These are phyloP conservation scores for Kwoniella heveanensis DNA, from an alignment of 768 basidiomycete species.

Conservation along the genomic window DNA sequence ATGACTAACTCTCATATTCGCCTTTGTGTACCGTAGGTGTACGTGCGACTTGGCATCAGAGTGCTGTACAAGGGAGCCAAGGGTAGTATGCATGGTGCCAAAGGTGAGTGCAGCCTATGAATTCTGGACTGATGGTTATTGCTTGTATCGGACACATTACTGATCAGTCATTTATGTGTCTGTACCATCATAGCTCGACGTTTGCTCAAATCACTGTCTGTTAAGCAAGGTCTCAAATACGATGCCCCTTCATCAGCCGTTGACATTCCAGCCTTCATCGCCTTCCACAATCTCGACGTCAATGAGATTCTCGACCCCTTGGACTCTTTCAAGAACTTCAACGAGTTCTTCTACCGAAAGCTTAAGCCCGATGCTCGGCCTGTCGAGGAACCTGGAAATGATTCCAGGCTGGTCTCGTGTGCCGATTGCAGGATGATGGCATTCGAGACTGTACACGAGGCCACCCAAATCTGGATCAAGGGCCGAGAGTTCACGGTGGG, in stretches of 20 bases:
- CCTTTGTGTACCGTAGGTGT: conserved; percentile 62
- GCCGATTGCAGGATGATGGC: conserved; percentile 97
- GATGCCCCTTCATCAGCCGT: conserved; percentile 79
- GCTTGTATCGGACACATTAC: too few species aligned
- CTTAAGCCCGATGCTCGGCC: conserved; percentile 81
- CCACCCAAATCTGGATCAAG: conserved; percentile 93
- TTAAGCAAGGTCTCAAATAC: conserved; percentile 93
- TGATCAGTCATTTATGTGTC: neutral
- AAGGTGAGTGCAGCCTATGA: conserved; percentile 63
- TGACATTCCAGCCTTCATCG: conserved; percentile 84
- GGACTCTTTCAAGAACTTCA: conserved; percentile 85
- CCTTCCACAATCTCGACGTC: conserved; percentile 81
- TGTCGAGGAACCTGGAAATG: conserved; percentile 70
- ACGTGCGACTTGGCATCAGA: conserved; percentile 88
- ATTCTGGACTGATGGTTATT: too few species aligned
- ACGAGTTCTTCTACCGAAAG: conserved; percentile 84
- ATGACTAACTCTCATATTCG: neutral
- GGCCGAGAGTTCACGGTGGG: conserved; percentile 86
- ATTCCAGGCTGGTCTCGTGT: conserved; percentile 76
- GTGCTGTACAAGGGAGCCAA: conserved; percentile 86
- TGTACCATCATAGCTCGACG: conserved; percentile 63
- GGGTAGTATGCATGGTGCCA: conserved; percentile 81
- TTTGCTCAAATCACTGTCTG: conserved; percentile 83
- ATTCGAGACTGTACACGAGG: conserved; percentile 81
- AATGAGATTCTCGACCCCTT: conserved; percentile 82